Evolutionary conservation across 371 early-diverging fungal genomes (phyloP).

Genomic region (Mucor indicus): DNA sequence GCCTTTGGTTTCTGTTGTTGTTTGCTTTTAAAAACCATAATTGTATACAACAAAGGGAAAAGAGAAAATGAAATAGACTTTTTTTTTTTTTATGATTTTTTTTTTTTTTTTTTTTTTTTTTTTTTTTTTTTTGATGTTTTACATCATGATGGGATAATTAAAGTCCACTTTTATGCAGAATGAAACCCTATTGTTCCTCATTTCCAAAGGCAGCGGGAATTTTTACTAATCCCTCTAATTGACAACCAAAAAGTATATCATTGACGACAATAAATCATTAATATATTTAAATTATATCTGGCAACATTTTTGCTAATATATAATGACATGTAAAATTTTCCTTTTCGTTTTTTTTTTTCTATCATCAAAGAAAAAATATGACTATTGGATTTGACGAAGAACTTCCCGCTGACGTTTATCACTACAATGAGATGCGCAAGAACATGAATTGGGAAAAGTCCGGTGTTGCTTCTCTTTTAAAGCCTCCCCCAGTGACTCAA

Average conservation of each 20-base stretch:
- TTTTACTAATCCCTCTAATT: too few relatives aligned
- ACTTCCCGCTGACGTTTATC: constrained; percentile 45
- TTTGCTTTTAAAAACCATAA: constrained; percentile 7
- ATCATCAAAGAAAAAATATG: constrained; percentile 17
- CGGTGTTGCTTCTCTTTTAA: constrained; percentile 42
- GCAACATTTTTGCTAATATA: too few relatives aligned
- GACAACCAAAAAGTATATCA: too few relatives aligned
- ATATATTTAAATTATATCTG: too few relatives aligned
- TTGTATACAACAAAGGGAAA: constrained; percentile 6
- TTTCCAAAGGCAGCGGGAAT: too few relatives aligned
- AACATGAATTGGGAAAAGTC: constrained; percentile 41
- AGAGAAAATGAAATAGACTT: constrained; percentile 4
- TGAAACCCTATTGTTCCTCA: too few relatives aligned
- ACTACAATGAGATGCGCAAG: constrained; percentile 45
- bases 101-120: constrained; percentile 1
- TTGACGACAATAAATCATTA: too few relatives aligned
- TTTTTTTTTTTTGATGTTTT: not conserved
- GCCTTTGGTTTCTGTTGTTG: constrained; percentile 12
- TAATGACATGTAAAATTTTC: too few relatives aligned
- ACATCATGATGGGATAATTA: too few relatives aligned
- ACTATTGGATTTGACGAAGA: constrained; percentile 49
- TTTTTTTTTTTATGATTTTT: not conserved
- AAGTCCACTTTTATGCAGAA: too few relatives aligned
- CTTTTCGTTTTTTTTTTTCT: not conserved
- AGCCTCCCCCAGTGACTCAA: constrained; percentile 48